Conservation (phyloP, 208 protist species). For the Acanthamoeba rhysodes region DNA sequence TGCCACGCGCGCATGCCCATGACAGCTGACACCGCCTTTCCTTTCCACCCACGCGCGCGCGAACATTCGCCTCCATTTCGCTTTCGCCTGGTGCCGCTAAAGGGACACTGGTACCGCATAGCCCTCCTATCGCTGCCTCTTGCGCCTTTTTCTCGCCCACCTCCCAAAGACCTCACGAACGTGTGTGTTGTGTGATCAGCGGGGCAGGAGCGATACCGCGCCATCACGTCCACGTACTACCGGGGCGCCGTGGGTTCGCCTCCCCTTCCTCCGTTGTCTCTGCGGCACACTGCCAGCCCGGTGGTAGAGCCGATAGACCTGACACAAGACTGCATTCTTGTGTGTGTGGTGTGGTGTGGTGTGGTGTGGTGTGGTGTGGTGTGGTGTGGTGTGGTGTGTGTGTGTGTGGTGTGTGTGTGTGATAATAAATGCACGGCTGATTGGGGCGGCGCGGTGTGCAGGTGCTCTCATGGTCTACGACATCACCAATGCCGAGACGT, state of each 20-base stretch:
- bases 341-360: too few species aligned
- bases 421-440: too few species aligned
- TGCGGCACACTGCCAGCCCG: too few species aligned
- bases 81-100: not conserved
- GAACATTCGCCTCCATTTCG: not conserved
- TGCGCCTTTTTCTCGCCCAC: too few species aligned
- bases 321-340: too few species aligned
- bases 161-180: too few species aligned
- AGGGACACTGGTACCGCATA: not conserved
- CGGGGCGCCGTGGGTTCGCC: conserved; percentile 37
- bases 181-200: not conserved
- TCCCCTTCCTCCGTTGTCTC: not conserved
- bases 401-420: too few species aligned
- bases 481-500: conserved; percentile 37
- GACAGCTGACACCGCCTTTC: not conserved
- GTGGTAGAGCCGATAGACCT: too few species aligned
- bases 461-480: conserved; percentile 73
- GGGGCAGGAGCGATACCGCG: conserved; percentile 78
- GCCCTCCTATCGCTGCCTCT: too few species aligned
- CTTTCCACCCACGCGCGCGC: not conserved
- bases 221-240: conserved; percentile 79
- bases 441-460: too few species aligned
- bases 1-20: not conserved
- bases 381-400: too few species aligned
- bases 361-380: not conserved